Percentiles rank a stretch among this genome's conserved stretches.
Conservation (phyloP, 257 asterid genomes). For the Solanum dulcamara region DNA sequence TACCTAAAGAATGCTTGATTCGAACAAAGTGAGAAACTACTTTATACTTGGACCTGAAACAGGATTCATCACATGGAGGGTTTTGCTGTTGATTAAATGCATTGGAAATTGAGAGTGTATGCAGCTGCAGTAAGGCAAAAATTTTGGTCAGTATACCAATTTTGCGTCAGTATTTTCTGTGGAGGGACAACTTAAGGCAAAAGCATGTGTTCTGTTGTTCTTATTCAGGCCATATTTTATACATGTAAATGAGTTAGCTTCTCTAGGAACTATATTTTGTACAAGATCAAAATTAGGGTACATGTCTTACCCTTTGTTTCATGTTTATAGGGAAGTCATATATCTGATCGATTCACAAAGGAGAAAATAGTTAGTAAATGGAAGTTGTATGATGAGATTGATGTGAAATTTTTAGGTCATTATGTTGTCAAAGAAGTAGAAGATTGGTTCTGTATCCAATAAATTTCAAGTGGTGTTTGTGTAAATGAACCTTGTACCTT, state of each 20-base stretch:
- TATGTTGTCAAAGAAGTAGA: not conserved
- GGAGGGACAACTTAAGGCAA: not conserved
- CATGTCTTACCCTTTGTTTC: not conserved
- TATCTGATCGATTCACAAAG: not conserved
- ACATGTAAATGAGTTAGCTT: not conserved
- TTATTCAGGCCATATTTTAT: not conserved
- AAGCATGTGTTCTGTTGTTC: not conserved
- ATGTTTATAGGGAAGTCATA: not conserved
- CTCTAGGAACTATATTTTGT: not conserved
- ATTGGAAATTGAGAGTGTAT: not conserved
- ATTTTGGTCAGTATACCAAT: not conserved
- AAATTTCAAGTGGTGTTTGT: not conserved
- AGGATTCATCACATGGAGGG: not conserved
- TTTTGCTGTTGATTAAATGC: not conserved
- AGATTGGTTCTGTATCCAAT: not conserved
- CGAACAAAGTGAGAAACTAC: conserved; percentile 7
- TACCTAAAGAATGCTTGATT: conserved; percentile 58
- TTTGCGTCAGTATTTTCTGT: not conserved
- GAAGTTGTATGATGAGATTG: not conserved
- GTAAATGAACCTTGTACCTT: not conserved
- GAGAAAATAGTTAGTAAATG: not conserved
- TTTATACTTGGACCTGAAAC: not conserved
- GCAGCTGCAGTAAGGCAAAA: not conserved
- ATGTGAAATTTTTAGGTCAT: not conserved
- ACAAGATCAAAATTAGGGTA: not conserved